Evolutionary conservation across 257 asterid genomes (phyloP).

Genomic region (Linderniella brevidens): DNA sequence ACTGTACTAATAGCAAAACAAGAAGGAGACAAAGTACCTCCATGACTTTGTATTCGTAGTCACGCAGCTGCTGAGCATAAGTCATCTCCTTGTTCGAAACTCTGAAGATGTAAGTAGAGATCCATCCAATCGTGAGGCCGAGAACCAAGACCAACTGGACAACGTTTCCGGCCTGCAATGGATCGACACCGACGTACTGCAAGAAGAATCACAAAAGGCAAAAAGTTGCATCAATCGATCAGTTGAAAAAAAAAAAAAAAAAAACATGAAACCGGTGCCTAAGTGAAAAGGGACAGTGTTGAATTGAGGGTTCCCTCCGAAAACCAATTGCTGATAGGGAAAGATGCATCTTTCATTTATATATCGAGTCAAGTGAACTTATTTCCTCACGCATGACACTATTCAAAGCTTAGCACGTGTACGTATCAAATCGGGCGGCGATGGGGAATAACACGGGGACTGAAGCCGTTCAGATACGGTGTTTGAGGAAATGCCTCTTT

Average conservation of each 20-base stretch:
- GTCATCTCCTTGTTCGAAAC: conserved; percentile 98
- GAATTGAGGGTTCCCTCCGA: too few species aligned
- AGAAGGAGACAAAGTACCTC: conserved; percentile 28
- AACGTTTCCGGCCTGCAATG: conserved; percentile 84
- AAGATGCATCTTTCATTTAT: too few species aligned
- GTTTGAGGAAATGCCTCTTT: too few species aligned
- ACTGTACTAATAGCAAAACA: too few species aligned
- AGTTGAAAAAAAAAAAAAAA: neutral
- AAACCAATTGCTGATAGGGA: too few species aligned
- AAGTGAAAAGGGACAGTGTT: too few species aligned
- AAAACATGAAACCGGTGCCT: neutral
- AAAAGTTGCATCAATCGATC: neutral
- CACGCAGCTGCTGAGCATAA: conserved; percentile 76
- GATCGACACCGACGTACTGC: conserved; percentile 81
- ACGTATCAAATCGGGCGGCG: too few species aligned
- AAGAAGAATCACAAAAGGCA: conserved; percentile 5
- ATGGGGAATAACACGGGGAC: too few species aligned
- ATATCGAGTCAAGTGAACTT: too few species aligned
- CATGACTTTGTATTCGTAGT: conserved; percentile 94
- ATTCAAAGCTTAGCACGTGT: too few species aligned
- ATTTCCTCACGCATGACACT: too few species aligned
- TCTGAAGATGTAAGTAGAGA: conserved; percentile 82
- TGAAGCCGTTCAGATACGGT: too few species aligned
- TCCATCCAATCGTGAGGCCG: conserved; percentile 92
- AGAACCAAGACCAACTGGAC: conserved; percentile 81